phyloP scores from a whole-genome alignment of 2,329 filamentous ascomycete genomes.

The Chalaropsis thielavioides region DNA sequence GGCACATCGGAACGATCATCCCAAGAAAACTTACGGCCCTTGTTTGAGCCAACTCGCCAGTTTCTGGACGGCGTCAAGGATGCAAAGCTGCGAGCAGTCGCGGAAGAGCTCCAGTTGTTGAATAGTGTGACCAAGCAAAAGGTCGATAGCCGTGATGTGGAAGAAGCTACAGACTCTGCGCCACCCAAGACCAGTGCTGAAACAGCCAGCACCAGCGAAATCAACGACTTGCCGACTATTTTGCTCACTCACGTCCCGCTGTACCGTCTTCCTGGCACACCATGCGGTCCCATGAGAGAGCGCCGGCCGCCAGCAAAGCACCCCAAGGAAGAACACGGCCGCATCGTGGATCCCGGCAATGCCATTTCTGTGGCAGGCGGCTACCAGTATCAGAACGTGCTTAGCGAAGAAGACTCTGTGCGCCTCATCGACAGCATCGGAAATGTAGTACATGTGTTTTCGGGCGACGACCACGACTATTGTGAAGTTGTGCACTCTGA shows the following conservation, averaged over 20 bases:
- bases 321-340: slow-evolving; percentile 23
- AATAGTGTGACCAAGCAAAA: slow-evolving; percentile 41
- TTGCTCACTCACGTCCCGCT: slow-evolving; percentile 84
- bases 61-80: slow-evolving; percentile 57
- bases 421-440: slow-evolving; percentile 64
- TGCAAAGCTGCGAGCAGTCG: slow-evolving; percentile 52
- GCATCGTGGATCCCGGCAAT: slow-evolving; percentile 48
- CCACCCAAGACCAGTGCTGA: background rate
- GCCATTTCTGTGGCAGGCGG: slow-evolving; percentile 63
- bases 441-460: slow-evolving; percentile 75
- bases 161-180: background rate
- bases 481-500: slow-evolving; percentile 73
- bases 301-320: slow-evolving; percentile 58
- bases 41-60: slow-evolving; percentile 62
- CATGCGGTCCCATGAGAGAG: slow-evolving; percentile 77
- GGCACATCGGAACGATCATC: slow-evolving; percentile 38
- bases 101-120: slow-evolving; percentile 52
- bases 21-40: slow-evolving; percentile 38
- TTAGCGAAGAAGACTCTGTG: slow-evolving; percentile 60
- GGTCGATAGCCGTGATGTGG: slow-evolving; percentile 25
- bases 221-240: slow-evolving; percentile 64
- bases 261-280: slow-evolving; percentile 66
- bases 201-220: slow-evolving; percentile 30
- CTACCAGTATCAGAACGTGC: slow-evolving; percentile 95
- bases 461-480: slow-evolving; percentile 95